Percentiles rank a stretch among this genome's conserved stretches.
Evolutionary conservation across 208 protist genomes (phyloP).

Genomic region (Herpetomonas samuelpessoai): DNA sequence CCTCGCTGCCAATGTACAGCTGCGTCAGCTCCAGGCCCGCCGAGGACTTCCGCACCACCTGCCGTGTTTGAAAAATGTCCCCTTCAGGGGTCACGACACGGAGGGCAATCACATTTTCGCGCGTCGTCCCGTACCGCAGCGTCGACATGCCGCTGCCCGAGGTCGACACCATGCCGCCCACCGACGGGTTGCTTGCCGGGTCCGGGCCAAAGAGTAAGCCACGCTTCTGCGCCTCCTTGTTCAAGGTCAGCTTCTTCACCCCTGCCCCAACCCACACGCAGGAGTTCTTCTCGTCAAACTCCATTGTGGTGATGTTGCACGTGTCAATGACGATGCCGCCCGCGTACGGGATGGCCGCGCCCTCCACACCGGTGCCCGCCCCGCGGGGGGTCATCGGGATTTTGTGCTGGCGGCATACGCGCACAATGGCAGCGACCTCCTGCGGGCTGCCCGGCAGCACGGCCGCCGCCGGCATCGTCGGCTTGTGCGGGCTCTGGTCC

Average conservation of each 20-base stretch:
- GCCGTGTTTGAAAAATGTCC: conserved; percentile 51
- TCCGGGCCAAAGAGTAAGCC: conserved; percentile 59
- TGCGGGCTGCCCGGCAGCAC: conserved; percentile 21
- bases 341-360: conserved; percentile 45
- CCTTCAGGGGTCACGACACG: conserved; percentile 58
- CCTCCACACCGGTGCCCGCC: conserved; percentile 48
- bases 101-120: conserved; percentile 71
- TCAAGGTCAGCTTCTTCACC: conserved; percentile 54
- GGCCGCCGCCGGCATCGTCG: conserved; percentile 24
- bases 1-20: conserved; percentile 89
- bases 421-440: conserved; percentile 32
- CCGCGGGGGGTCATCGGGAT: conserved; percentile 54
- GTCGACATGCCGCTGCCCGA: conserved; percentile 74
- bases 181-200: conserved; percentile 49
- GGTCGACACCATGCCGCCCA: conserved; percentile 76
- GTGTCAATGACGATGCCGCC: conserved; percentile 65
- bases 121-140: conserved; percentile 81
- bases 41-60: conserved; percentile 82
- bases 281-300: conserved; percentile 45
- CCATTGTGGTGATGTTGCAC: conserved; percentile 21
- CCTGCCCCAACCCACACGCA: conserved; percentile 68
- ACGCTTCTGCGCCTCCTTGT: conserved; percentile 15
- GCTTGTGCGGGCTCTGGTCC: conserved; percentile 31
- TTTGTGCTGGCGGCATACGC: conserved; percentile 28
- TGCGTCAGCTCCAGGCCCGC: conserved; percentile 88